These are phyloP conservation scores for Exophiala oligosperma DNA, from an alignment of 2,329 filamentous ascomycete species.

Conservation along the genomic window DNA sequence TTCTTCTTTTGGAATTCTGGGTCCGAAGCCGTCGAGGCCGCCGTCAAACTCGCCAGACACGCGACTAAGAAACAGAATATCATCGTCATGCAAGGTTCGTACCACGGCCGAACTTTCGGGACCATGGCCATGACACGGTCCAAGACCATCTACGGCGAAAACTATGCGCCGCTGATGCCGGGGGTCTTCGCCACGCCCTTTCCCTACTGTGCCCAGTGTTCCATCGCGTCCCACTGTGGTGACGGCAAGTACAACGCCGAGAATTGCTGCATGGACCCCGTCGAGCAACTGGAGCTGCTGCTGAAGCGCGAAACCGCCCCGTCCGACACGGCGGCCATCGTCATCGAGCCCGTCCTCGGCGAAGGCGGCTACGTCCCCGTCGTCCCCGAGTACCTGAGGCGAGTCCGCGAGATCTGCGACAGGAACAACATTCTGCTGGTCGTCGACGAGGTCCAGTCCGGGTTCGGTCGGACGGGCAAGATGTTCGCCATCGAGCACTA, in stretches of 20 bases:
- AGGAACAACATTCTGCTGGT: constrained; percentile 46
- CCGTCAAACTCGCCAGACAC: constrained; percentile 38
- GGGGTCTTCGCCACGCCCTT: constrained; percentile 41
- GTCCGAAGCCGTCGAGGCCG: constrained; percentile 38
- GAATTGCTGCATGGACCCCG: constrained; percentile 42
- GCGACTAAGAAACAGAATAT: constrained; percentile 40
- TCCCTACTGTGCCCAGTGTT: constrained; percentile 41
- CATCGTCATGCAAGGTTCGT: constrained; percentile 40
- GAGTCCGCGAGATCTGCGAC: constrained; percentile 44
- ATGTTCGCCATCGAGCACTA: constrained; percentile 47
- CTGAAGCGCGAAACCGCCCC: constrained; percentile 38
- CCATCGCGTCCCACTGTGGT: constrained; percentile 31
- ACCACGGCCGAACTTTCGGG: constrained; percentile 39
- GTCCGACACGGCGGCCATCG: constrained; percentile 38
- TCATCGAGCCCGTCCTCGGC: constrained; percentile 39
- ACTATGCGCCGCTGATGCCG: constrained; percentile 39
- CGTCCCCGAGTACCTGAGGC: constrained; percentile 35
- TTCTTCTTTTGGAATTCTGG: constrained; percentile 44
- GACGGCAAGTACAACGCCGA: constrained; percentile 35
- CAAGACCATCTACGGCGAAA: constrained; percentile 39
- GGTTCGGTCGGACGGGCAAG: constrained; percentile 46
- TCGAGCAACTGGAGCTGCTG: constrained; percentile 36
- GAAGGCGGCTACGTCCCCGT: constrained; percentile 40
- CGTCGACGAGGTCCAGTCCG: constrained; percentile 45
- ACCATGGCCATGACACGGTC: constrained; percentile 39